Base-by-base conservation (phyloP, 108 stramenopile genomes). In the Fragilaria radians region DNA sequence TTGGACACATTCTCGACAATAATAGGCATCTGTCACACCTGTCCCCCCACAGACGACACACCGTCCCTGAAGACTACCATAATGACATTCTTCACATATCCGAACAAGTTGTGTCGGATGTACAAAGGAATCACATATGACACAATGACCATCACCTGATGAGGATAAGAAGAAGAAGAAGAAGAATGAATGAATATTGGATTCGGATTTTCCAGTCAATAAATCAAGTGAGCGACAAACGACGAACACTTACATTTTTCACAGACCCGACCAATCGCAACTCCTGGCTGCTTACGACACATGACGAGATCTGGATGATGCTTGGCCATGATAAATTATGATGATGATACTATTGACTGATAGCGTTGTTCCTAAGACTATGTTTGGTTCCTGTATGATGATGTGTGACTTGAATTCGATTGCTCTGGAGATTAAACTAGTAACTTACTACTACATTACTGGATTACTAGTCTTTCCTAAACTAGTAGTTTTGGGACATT, bases 81-180 rank as follows among this genome's bases (percentile, higher is more conserved):
- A 98, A 72, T 96, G 97, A 77, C 97, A 98, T 72, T 99, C 99
- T 56, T 99, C 97, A 76, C 99, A 99, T 36, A 98, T 90, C 27
- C 91, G 95, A 14, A 95, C 96, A 61, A 89, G 67, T 5, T 67
- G 79, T 24, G 74, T 51, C 5, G 97, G 98, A 52, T 95, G 80
- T 36, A 99, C 99, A 83, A 96, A 98, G 33, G 89, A 91, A 73
- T 97, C 97, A 70, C 97, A 98, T 61, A 98, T 88, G 32, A 95
- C 93, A 59, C 97, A 99, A 57, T 93, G 92, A 18, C 96, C 98
- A 47, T 96, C 95, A 65, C 87, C 81, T 82, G 69, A 28, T 22
- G 25, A 33, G n/a, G n/a, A n/a, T n/a, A n/a, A n/a, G n/a, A n/a
- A n/a, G n/a, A n/a, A n/a, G n/a, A n/a, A n/a, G n/a, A n/a, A n/a